These are phyloP conservation scores for Bacterosira constricta DNA, from an alignment of 108 stramenopile genomes.

Conservation along the genomic window DNA sequence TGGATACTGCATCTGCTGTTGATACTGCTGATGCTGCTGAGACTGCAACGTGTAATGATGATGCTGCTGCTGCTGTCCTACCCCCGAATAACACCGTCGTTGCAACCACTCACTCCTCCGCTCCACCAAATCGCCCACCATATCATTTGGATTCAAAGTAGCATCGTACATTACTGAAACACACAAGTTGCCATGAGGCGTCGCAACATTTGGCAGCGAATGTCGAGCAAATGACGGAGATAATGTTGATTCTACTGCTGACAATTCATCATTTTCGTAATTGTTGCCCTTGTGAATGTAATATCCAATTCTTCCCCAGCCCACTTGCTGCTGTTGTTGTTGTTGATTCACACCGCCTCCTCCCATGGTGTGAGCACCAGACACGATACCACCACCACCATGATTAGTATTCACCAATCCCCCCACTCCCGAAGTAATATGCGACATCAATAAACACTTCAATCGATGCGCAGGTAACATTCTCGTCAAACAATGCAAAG, in stretches of 20 bases:
- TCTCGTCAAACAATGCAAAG: slow-evolving; percentile 68
- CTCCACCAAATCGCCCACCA: slow-evolving; percentile 18
- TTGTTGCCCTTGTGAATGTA: slow-evolving; percentile 58
- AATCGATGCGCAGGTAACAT: slow-evolving; percentile 71
- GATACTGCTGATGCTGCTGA: slow-evolving; percentile 16
- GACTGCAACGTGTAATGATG: no score
- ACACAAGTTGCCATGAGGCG: slow-evolving; percentile 63
- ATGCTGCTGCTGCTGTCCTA: neutral
- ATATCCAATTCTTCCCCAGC: slow-evolving; percentile 54
- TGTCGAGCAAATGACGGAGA: slow-evolving; percentile 43
- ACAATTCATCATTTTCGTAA: slow-evolving; percentile 47
- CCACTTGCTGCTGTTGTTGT: neutral
- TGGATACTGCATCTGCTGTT: neutral
- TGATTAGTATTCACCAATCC: neutral
- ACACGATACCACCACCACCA: neutral
- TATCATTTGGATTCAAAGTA: slow-evolving; percentile 24
- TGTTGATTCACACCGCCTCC: no score
- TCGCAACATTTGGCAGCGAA: slow-evolving; percentile 42
- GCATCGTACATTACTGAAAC: slow-evolving; percentile 68
- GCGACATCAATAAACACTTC: slow-evolving; percentile 8
- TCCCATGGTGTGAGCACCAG: no score
- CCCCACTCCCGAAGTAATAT: neutral
- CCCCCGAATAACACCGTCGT: neutral
- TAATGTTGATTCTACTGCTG: slow-evolving; percentile 44
- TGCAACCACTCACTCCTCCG: slow-evolving; percentile 11